phyloP scores from a whole-genome alignment of 2,329 filamentous ascomycete genomes.

The Ciborinia camelliae region DNA sequence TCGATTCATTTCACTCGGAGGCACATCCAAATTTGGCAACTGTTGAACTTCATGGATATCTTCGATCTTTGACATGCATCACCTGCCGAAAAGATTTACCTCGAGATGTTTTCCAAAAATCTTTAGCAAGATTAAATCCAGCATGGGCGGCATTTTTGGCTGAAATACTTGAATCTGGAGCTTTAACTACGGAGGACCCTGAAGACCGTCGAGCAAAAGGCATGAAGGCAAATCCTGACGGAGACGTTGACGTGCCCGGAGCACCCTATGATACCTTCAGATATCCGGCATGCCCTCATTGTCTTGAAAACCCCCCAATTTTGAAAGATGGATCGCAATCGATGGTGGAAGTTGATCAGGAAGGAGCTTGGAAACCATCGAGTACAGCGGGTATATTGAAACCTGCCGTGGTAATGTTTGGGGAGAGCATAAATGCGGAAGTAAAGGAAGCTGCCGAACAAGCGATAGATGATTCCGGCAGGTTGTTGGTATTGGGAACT shows the following conservation, averaged over 20 bases:
- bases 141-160: conserved; percentile 75
- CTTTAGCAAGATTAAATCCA: conserved; percentile 77
- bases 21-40: conserved; percentile 74
- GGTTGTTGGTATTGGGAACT: conserved; percentile 78
- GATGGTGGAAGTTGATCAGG: conserved; percentile 66
- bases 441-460: conserved; percentile 76
- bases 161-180: conserved; percentile 69
- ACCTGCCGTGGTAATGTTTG: conserved; percentile 94
- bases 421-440: conserved; percentile 70
- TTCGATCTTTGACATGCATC: conserved; percentile 76
- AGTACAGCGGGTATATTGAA: conserved; percentile 80
- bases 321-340: conserved; percentile 53
- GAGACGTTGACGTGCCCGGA: conserved; percentile 84
- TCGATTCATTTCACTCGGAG: conserved; percentile 84
- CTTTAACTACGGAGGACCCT: conserved; percentile 74
- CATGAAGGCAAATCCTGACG: conserved; percentile 85
- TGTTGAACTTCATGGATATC: conserved; percentile 86
- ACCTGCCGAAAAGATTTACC: conserved; percentile 71
- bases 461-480: conserved; percentile 72
- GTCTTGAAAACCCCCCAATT: conserved; percentile 61
- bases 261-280: conserved; percentile 87
- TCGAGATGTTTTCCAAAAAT: conserved; percentile 70
- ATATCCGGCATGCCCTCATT: conserved; percentile 85
- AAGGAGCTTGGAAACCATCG: conserved; percentile 71
- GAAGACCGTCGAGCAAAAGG: conserved; percentile 64